Percentiles rank a stretch among this genome's conserved stretches.
phyloP scores from a whole-genome alignment of 2,329 filamentous ascomycete genomes.

The Plenodomus tracheiphilus region DNA sequence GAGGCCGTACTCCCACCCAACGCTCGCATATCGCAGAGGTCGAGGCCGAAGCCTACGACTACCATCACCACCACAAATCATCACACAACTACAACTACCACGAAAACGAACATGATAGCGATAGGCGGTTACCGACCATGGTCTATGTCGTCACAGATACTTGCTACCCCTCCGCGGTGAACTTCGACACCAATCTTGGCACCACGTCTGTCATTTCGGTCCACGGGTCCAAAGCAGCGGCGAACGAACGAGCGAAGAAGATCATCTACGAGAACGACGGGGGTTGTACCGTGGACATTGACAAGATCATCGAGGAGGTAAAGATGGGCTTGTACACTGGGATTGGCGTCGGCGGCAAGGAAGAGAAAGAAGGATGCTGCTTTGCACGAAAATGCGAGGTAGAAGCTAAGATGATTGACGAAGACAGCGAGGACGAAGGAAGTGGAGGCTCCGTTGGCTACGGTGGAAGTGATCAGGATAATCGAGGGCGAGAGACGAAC shows the following conservation, averaged over 20 bases:
- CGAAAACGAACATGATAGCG: neutral
- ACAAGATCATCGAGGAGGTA: constrained; percentile 29
- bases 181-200: constrained; percentile 22
- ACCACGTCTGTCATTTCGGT: constrained; percentile 21
- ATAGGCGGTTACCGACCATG: constrained; percentile 3
- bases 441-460: neutral
- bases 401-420: constrained; percentile 26
- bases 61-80: constrained; percentile 5
- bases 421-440: constrained; percentile 24
- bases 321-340: constrained; percentile 25
- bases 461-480: neutral
- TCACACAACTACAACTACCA: constrained; percentile 5
- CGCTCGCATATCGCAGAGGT: constrained; percentile 2
- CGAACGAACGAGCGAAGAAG: constrained; percentile 27
- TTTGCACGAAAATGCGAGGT: constrained; percentile 31
- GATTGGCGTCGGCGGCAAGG: constrained; percentile 22
- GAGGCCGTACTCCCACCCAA: constrained; percentile 10
- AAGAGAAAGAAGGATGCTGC: constrained; percentile 11
- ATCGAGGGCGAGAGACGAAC: neutral
- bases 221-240: constrained; percentile 19
- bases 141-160: constrained; percentile 30
- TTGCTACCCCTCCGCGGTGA: constrained; percentile 17
- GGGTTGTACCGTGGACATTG: constrained; percentile 20
- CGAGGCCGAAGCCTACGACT: constrained; percentile 2
- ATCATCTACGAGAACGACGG: constrained; percentile 24